phyloP scores from a whole-genome alignment of 306 rosid genomes.

The Senna siamea region DNA sequence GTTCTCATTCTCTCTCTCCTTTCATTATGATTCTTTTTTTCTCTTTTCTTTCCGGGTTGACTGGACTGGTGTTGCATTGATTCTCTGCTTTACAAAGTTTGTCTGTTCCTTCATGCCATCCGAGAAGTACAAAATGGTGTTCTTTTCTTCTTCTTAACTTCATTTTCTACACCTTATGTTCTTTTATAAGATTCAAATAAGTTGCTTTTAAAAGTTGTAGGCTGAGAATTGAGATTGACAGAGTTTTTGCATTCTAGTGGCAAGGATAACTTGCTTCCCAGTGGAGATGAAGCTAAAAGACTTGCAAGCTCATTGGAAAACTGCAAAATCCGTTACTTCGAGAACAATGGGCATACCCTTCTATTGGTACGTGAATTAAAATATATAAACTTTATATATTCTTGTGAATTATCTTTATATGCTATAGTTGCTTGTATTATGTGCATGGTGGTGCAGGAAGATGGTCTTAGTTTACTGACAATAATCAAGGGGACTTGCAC shows the following conservation, averaged over 20 bases:
- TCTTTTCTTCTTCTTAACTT: too few relatives aligned
- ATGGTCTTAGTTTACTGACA: slow-evolving; percentile 73
- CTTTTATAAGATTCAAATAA: too few relatives aligned
- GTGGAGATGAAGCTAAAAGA: slow-evolving; percentile 73
- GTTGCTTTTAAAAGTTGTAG: too few relatives aligned
- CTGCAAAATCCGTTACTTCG: slow-evolving; percentile 69
- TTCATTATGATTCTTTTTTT: neutral
- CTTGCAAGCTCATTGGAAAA: slow-evolving; percentile 53
- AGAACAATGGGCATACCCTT: slow-evolving; percentile 84
- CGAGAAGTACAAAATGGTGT: too few relatives aligned
- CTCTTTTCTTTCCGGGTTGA: neutral
- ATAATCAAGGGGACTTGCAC: slow-evolving; percentile 72
- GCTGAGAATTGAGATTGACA: slow-evolving; percentile 19
- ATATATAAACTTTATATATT: slow-evolving; percentile 4
- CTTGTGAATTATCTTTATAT: too few relatives aligned
- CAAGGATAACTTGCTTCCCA: slow-evolving; percentile 88
- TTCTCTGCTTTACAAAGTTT: too few relatives aligned
- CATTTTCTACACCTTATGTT: too few relatives aligned
- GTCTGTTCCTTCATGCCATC: too few relatives aligned
- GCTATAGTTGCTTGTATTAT: neutral
- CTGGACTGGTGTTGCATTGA: neutral
- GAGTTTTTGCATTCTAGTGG: slow-evolving; percentile 55
- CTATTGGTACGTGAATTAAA: slow-evolving; percentile 68
- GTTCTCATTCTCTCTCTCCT: slow-evolving; percentile 39
- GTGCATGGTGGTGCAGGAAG: slow-evolving; percentile 71